Evolutionary conservation across 2,329 filamentous ascomycete species (phyloP), one percentile per base, ranked within the genome.

Genomic region (Nigrospora oryzae): DNA sequence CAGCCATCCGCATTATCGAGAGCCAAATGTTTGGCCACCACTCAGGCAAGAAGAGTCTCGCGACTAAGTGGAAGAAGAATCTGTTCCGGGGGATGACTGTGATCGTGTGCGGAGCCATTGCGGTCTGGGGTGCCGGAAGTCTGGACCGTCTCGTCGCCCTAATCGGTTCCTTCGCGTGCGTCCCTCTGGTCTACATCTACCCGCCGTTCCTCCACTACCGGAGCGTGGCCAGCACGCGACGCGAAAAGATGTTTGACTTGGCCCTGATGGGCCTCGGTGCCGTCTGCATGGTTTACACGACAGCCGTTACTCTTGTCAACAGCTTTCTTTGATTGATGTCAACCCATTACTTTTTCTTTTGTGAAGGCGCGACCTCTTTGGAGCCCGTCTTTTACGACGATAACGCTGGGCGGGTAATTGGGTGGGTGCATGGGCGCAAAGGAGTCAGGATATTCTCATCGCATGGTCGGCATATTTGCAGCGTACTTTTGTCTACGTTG

Each of bases 1-100:
- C 84, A 0, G 82, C 84, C 8, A 69, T 85, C 42, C 77, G 84
- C 52, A 89, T 87, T 56, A 69, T 87, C 43, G 84, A 88, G 63
- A 77, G 75, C 16, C 75, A 71, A 38, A 57, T 87, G 14, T 86
- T 89, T 47, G 81, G 80, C n/a, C 70, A 75, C 48, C 71, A 74
- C 46, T 84, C 82, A 0, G 84, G 84, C 32, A 87, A 84, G 65
- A 77, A 75, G 54, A 77, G 75, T 49, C 60, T 67, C 32, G 64
- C 70, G 34, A 84, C 81, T 50, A 89, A 88, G 60, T 89, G 84
- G 84, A 81, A 81, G 65, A 89, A 89, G 73, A 89, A 89, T 53
- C 72, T 63, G 1, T 77, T 88, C 53, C 70, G 84, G 17, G 71
- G 77, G 0, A 54, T 59, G 0, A 57, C 85, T 17, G 77, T 84